These are phyloP conservation scores for Starmerella gropengiesseri DNA, from an alignment of 805 yeast species.

Conservation along the genomic window DNA sequence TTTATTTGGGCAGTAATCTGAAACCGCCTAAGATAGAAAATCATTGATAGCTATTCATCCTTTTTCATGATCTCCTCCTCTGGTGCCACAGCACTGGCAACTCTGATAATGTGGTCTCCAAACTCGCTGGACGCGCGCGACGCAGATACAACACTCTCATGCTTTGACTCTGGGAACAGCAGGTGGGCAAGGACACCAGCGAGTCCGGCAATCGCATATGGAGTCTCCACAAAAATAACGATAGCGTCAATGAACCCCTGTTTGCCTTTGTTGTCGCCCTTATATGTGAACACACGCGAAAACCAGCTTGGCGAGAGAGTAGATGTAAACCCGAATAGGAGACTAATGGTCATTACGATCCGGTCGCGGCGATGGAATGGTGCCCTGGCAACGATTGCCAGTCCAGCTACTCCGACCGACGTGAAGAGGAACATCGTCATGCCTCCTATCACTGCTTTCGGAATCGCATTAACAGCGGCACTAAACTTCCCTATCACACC, in stretches of 20 bases:
- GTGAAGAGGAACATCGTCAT: conserved; percentile 72
- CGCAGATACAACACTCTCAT: conserved; percentile 15
- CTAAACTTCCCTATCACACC: conserved; percentile 81
- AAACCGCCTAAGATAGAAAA: too few relatives aligned
- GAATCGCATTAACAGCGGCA: conserved; percentile 75
- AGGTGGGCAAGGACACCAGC: conserved; percentile 51
- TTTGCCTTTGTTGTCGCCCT: conserved; percentile 45
- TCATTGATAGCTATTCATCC: background rate
- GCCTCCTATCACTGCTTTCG: conserved; percentile 73
- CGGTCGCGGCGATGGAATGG: conserved; percentile 61
- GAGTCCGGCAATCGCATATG: conserved; percentile 63
- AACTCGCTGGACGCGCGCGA: background rate
- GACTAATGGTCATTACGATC: conserved; percentile 54
- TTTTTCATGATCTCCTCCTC: background rate
- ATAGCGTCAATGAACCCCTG: conserved; percentile 59
- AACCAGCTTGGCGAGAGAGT: conserved; percentile 58
- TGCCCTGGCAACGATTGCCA: conserved; percentile 46
- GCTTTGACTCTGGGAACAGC: conserved; percentile 46
- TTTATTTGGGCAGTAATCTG: too few relatives aligned
- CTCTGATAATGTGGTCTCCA: background rate
- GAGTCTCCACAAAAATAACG: conserved; percentile 57
- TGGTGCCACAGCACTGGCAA: background rate
- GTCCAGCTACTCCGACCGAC: conserved; percentile 65
- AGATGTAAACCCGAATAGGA: conserved; percentile 58
- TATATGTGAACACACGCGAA: conserved; percentile 49